Evolutionary conservation across 1,139 yeast genomes (phyloP).

Genomic region (Chernovozyma sophiae-reginae): DNA sequence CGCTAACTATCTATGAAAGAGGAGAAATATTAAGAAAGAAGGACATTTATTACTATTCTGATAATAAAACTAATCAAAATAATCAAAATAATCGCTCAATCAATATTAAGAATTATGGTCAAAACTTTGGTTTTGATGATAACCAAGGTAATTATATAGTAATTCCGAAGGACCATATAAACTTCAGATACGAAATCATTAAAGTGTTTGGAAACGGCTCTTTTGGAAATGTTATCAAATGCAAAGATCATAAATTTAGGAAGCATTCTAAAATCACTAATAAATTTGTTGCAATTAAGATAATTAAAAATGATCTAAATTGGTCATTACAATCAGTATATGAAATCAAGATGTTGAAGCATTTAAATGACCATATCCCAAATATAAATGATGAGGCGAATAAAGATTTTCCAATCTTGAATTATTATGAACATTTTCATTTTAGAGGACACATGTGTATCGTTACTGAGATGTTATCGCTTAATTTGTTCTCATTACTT

Average conservation of each 20-base stretch:
- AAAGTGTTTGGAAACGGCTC: conserved; percentile 71
- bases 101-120: conserved; percentile 40
- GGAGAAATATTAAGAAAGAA: conserved; percentile 46
- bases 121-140: conserved; percentile 76
- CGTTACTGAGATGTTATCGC: conserved; percentile 65
- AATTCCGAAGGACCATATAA: conserved; percentile 64
- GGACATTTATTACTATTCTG: conserved; percentile 34
- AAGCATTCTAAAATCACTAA: conserved; percentile 23
- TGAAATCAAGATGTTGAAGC: conserved; percentile 67
- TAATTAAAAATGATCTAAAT: conserved; percentile 68
- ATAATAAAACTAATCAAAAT: conserved; percentile 15
- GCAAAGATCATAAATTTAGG: conserved; percentile 71
- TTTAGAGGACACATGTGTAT: conserved; percentile 85
- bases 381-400: background rate
- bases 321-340: conserved; percentile 77
- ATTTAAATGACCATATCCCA: conserved; percentile 22
- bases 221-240: conserved; percentile 75
- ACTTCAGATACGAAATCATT: conserved; percentile 65
- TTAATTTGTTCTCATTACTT: conserved; percentile 64
- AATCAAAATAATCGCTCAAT: conserved; percentile 17
- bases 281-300: conserved; percentile 63
- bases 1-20: conserved; percentile 46
- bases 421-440: conserved; percentile 66
- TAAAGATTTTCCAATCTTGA: conserved; percentile 38
- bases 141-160: conserved; percentile 58